These are phyloP conservation scores for Euphrasia arctica DNA, from an alignment of 305 asterid genomes.

Conservation along the genomic window DNA sequence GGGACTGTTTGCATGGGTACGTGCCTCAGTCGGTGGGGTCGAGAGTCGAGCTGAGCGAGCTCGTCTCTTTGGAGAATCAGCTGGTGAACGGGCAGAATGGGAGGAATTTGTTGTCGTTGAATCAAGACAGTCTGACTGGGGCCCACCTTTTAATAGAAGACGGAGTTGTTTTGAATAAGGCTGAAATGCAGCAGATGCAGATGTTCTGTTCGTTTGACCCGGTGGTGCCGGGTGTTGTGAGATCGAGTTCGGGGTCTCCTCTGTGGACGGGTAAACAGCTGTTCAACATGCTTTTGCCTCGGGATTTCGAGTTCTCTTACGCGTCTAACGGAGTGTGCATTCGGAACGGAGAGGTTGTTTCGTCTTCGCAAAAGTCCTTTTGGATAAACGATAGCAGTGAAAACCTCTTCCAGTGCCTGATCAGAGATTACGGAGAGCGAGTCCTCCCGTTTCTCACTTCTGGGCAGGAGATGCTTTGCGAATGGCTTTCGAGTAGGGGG, in stretches of 20 bases:
- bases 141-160: conserved; percentile 71
- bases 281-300: conserved; percentile 70
- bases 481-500: conserved; percentile 85
- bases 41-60: conserved; percentile 79
- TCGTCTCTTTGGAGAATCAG: conserved; percentile 67
- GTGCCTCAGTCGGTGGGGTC: conserved; percentile 79
- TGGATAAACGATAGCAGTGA: conserved; percentile 68
- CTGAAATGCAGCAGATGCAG: conserved; percentile 85
- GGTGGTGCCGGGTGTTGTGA: conserved; percentile 49
- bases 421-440: conserved; percentile 43
- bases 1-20: conserved; percentile 95
- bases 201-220: conserved; percentile 60
- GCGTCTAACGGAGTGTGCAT: conserved; percentile 50
- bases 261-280: conserved; percentile 92
- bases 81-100: conserved; percentile 80
- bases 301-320: conserved; percentile 46
- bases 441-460: conserved; percentile 51
- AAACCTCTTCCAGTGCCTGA: conserved; percentile 56
- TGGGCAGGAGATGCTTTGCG: conserved; percentile 78
- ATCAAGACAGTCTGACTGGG: conserved; percentile 91
- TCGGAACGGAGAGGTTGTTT: conserved; percentile 64
- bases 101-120: conserved; percentile 66
- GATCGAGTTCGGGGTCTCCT: conserved; percentile 30
- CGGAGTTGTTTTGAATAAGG: conserved; percentile 56
- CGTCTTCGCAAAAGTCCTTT: conserved; percentile 56